phyloP scores from a whole-genome alignment of 2,329 filamentous ascomycete species.

The Esteya vermicola region DNA sequence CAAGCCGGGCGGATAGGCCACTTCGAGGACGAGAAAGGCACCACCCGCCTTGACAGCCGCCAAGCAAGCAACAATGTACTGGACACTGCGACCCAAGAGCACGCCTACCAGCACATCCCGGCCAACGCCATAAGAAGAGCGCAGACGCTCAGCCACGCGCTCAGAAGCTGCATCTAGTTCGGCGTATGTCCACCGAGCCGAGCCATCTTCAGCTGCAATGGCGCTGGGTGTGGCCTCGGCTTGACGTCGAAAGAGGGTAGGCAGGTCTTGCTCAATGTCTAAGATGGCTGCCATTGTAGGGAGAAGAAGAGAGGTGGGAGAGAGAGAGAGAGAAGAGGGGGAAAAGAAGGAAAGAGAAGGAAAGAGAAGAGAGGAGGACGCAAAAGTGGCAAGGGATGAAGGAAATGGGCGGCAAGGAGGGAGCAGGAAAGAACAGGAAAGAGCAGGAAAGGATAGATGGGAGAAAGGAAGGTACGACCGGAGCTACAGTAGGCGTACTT shows the following conservation, averaged over 20 bases:
- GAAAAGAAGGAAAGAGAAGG: background rate
- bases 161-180: constrained; percentile 56
- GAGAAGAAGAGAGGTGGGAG: background rate
- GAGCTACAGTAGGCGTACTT: too few species aligned
- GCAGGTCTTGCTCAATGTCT: constrained; percentile 58
- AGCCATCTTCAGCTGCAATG: constrained; percentile 58
- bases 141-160: constrained; percentile 49
- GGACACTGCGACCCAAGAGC: constrained; percentile 58
- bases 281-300: constrained; percentile 18
- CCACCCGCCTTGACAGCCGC: constrained; percentile 67
- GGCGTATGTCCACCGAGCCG: constrained; percentile 52
- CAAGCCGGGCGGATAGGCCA: constrained; percentile 62
- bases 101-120: constrained; percentile 65
- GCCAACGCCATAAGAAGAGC: constrained; percentile 46
- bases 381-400: background rate
- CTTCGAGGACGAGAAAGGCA: constrained; percentile 66
- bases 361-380: background rate
- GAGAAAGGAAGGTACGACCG: too few species aligned
- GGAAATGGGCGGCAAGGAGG: too few species aligned
- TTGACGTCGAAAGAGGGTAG: constrained; percentile 57
- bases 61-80: constrained; percentile 67
- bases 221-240: constrained; percentile 53
- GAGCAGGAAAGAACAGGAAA: background rate
- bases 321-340: background rate
- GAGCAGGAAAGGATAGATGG: background rate